These are phyloP conservation scores for Fusarium continuum DNA, from an alignment of 2,329 filamentous ascomycete genomes.

Conservation along the genomic window DNA sequence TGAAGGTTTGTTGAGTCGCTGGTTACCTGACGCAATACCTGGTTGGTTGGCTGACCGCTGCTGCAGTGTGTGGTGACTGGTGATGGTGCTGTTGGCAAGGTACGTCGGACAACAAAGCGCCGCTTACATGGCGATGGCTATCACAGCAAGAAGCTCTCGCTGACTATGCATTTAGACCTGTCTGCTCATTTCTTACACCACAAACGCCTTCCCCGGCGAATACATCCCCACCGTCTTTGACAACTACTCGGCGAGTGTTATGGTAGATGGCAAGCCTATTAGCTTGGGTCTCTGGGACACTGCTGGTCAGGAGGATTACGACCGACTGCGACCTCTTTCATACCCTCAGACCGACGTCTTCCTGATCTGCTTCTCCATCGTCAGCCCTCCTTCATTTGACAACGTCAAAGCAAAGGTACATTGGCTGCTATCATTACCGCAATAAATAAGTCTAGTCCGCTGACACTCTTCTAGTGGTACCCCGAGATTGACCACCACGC, in stretches of 20 bases:
- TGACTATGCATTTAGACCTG: conserved; percentile 76
- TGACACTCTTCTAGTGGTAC: conserved; percentile 74
- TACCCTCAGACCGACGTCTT: conserved; percentile 99
- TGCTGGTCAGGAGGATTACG: conserved; percentile 98
- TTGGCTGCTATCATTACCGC: conserved; percentile 15
- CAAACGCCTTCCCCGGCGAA: conserved; percentile 99
- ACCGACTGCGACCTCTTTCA: conserved; percentile 90
- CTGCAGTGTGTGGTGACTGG: conserved; percentile 95
- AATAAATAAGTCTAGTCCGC: conserved; percentile 5
- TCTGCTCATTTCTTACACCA: conserved; percentile 98
- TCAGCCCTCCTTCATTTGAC: conserved; percentile 96
- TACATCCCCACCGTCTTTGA: conserved; percentile 99
- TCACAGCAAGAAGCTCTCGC: conserved; percentile 21
- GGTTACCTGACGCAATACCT: conserved; percentile 30
- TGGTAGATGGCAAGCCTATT: conserved; percentile 98
- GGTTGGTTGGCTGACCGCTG: conserved; percentile 44
- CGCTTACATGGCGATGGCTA: not conserved
- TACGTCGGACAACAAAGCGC: conserved; percentile 49
- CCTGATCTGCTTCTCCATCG: conserved; percentile 97
- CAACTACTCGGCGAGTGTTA: conserved; percentile 98
- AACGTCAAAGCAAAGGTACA: conserved; percentile 98
- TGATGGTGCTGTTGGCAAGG: conserved; percentile 99
- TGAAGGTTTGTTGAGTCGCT: conserved; percentile 73
- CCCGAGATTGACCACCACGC: conserved; percentile 98
- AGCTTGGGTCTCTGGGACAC: conserved; percentile 98